These are phyloP conservation scores for Lepidium sativum DNA, from an alignment of 345 rosid genomes.

Conservation along the genomic window DNA sequence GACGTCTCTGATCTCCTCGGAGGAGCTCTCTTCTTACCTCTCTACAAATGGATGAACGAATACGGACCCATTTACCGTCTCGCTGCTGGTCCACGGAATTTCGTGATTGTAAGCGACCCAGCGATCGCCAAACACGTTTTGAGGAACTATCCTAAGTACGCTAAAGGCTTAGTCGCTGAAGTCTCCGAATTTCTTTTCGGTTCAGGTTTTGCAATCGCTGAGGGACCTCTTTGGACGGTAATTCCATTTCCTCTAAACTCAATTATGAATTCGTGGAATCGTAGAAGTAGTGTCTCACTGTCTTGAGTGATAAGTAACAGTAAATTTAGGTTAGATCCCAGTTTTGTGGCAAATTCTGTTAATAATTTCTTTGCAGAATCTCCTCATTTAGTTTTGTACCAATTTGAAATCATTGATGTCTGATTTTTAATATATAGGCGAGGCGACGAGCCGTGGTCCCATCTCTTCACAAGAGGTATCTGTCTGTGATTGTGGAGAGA, in stretches of 20 bases:
- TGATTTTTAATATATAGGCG: conserved; percentile 38
- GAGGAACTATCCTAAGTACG: conserved; percentile 62
- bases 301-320: background rate
- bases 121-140: conserved; percentile 83
- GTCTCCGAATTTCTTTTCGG: conserved; percentile 90
- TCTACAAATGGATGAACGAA: conserved; percentile 88
- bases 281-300: background rate
- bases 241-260: conserved; percentile 7
- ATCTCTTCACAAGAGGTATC: conserved; percentile 83
- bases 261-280: background rate
- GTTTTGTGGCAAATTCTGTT: background rate
- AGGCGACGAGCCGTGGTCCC: conserved; percentile 92
- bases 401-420: background rate
- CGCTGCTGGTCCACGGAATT: conserved; percentile 85
- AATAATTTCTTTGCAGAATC: background rate
- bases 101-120: conserved; percentile 86
- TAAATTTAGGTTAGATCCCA: background rate
- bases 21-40: conserved; percentile 88
- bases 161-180: conserved; percentile 87
- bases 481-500: conserved; percentile 81
- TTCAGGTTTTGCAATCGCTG: conserved; percentile 84
- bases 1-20: conserved; percentile 91
- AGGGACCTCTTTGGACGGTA: conserved; percentile 92
- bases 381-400: background rate
- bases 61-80: conserved; percentile 88